Conservation (phyloP, 495 filamentous ascomycete species). For the Rhypophila decipiens region DNA sequence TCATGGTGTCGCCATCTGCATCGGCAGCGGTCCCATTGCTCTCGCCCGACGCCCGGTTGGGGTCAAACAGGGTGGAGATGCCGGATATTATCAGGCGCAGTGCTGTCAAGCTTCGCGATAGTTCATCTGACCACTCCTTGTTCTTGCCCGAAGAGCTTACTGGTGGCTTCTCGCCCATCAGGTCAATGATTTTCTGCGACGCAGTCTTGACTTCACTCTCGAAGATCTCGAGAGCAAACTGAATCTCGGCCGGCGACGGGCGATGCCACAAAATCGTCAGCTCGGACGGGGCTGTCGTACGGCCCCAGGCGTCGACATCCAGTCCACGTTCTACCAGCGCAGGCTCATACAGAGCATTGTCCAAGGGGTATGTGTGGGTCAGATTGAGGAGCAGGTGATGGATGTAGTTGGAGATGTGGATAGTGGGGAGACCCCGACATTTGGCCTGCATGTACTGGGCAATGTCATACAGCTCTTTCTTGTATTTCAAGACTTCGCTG, state of each 20-base stretch:
- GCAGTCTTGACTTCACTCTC: slow-evolving; percentile 63
- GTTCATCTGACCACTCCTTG: slow-evolving; percentile 97
- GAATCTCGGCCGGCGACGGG: slow-evolving; percentile 68
- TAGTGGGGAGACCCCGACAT: slow-evolving; percentile 85
- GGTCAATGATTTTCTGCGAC: slow-evolving; percentile 52
- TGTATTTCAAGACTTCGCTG: slow-evolving; percentile 78
- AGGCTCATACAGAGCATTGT: slow-evolving; percentile 79
- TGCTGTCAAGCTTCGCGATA: slow-evolving; percentile 80
- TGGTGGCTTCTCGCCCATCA: slow-evolving; percentile 75
- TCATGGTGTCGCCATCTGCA: slow-evolving; percentile 39
- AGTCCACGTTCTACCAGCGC: slow-evolving; percentile 45
- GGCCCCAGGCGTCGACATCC: slow-evolving; percentile 73
- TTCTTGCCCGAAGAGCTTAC: slow-evolving; percentile 90
- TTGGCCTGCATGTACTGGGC: slow-evolving; percentile 93
- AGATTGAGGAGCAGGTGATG: slow-evolving; percentile 98
- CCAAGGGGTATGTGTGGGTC: slow-evolving; percentile 85
- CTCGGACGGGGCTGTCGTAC: slow-evolving; percentile 57
- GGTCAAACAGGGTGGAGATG: slow-evolving; percentile 80
- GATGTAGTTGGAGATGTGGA: slow-evolving; percentile 95
- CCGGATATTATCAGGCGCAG: slow-evolving; percentile 81
- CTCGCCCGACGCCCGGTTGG: slow-evolving; percentile 56
- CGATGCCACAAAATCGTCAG: slow-evolving; percentile 89
- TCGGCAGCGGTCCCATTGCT: slow-evolving; percentile 28
- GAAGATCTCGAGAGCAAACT: slow-evolving; percentile 84
- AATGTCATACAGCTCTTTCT: slow-evolving; percentile 82